Evolutionary conservation across 257 asterid species (phyloP), one percentile per base, ranked within the genome.

Genomic region (Penstemon davidsonii): DNA sequence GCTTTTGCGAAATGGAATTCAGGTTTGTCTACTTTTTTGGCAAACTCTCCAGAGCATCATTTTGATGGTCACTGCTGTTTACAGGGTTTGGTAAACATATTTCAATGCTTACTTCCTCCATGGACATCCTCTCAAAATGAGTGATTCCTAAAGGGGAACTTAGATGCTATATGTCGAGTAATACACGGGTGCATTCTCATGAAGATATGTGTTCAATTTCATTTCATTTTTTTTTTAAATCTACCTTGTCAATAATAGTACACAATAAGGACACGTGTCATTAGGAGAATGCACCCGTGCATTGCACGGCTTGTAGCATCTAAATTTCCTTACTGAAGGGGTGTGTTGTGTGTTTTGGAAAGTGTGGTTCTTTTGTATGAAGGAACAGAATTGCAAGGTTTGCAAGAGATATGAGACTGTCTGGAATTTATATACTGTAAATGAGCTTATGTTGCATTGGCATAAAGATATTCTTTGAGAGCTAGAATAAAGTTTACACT

Each of bases 401-500:
- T 55, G 53, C 40, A 49, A 37, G 56, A 50, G 66, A 39, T 54
- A 44, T 10, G 70, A 39, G 33, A 59, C 0, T 68, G 3, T 39
- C 61, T 41, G 73, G 47, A 40, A 15, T 45, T 70, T 74, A 78
- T 10, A 74, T 70, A 68, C 19, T 83, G 73, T 63, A 57, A 80
- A 85, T 88, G 85, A 64, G 83, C 79, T 85, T 64, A 79, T 9
- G 15, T 73, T 57, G 53, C 33, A 55, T 52, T 56, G 57, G 85
- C 86, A 82, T 83, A 85, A 82, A 82, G 83, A 70, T 40, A 55
- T 13, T 68, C 18, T 60, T 46, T 44, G 69, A 68, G 19, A 64
- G 42, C 15, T 15, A 15, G 18, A 15, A 15, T 15, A 15, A 15
- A 15, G 18, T 15, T 15, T 15, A 15, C 18, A 15, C 18, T 15